Conservation (phyloP, 352 stramenopile genomes). For the Pythium coloratum region DNA sequence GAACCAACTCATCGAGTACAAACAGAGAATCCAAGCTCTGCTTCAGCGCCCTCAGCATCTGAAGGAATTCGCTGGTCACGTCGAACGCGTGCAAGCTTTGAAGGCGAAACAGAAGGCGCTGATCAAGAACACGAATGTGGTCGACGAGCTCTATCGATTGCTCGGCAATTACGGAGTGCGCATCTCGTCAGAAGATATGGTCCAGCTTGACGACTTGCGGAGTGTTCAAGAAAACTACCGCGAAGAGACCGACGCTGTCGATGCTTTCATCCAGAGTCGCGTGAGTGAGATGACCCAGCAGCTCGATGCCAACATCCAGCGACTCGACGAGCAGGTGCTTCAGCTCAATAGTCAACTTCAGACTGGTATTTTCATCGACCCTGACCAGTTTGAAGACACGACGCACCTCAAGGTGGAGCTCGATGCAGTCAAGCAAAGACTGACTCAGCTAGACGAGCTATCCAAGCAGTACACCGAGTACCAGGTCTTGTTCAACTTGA, state of each 20-base stretch:
- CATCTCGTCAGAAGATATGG: constrained; percentile 92
- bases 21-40: constrained; percentile 84
- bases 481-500: constrained; percentile 90
- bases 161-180: constrained; percentile 90
- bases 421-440: constrained; percentile 74
- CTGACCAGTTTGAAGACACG: constrained; percentile 85
- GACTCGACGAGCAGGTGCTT: constrained; percentile 90
- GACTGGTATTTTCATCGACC: constrained; percentile 86
- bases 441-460: constrained; percentile 86
- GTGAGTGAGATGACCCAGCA: constrained; percentile 91
- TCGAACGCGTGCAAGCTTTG: constrained; percentile 74
- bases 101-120: constrained; percentile 82
- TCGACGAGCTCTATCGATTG: constrained; percentile 93
- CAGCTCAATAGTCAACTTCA: constrained; percentile 84
- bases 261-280: constrained; percentile 81
- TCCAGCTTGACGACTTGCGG: constrained; percentile 90
- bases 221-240: constrained; percentile 87
- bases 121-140: constrained; percentile 85
- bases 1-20: constrained; percentile 89
- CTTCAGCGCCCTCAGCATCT: constrained; percentile 84
- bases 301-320: constrained; percentile 91
- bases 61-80: constrained; percentile 91
- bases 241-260: constrained; percentile 84
- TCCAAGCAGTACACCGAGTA: constrained; percentile 92
- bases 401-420: constrained; percentile 77